These are phyloP conservation scores for Panicum virgatum DNA, from an alignment of 202 grass and related monocot species.

Conservation along the genomic window DNA sequence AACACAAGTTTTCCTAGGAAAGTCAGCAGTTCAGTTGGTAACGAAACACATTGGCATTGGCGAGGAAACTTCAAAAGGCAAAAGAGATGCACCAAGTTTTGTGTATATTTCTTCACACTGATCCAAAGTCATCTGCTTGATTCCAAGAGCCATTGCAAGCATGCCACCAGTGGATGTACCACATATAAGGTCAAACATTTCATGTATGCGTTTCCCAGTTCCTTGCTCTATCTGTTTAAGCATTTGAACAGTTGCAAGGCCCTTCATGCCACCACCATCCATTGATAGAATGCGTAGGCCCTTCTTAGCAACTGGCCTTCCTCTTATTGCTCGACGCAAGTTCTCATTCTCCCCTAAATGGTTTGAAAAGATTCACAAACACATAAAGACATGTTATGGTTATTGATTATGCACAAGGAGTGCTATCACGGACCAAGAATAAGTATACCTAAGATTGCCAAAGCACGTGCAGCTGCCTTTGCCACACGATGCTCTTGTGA, in stretches of 20 bases:
- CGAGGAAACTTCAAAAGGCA: slow-evolving; percentile 36
- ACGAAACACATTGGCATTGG: slow-evolving; percentile 15
- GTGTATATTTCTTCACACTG: slow-evolving; percentile 99
- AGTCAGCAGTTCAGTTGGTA: slow-evolving; percentile 47
- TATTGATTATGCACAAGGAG: slow-evolving; percentile 14
- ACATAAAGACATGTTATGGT: slow-evolving; percentile 23
- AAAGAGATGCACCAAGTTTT: slow-evolving; percentile 77
- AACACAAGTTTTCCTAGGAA: slow-evolving; percentile 97
- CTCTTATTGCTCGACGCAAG: slow-evolving; percentile 83
- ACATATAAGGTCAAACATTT: slow-evolving; percentile 99
- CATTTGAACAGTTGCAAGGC: slow-evolving; percentile 97
- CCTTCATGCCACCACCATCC: slow-evolving; percentile 99
- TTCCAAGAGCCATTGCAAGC: slow-evolving; percentile 96
- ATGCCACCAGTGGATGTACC: slow-evolving; percentile 99
- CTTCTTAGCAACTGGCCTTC: slow-evolving; percentile 82
- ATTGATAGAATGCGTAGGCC: slow-evolving; percentile 93
- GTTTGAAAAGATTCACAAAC: too few species aligned
- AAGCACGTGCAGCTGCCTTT: slow-evolving; percentile 91
- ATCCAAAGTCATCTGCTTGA: slow-evolving; percentile 90
- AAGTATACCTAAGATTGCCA: slow-evolving; percentile 85
- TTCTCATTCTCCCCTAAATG: slow-evolving; percentile 94
- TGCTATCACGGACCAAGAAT: slow-evolving; percentile 1
- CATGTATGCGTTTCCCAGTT: slow-evolving; percentile 90
- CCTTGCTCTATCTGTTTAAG: slow-evolving; percentile 99
- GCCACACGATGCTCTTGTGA: slow-evolving; percentile 65